Base-by-base conservation (phyloP, 352 stramenopile genomes). In the Pythium phragmitis region DNA sequence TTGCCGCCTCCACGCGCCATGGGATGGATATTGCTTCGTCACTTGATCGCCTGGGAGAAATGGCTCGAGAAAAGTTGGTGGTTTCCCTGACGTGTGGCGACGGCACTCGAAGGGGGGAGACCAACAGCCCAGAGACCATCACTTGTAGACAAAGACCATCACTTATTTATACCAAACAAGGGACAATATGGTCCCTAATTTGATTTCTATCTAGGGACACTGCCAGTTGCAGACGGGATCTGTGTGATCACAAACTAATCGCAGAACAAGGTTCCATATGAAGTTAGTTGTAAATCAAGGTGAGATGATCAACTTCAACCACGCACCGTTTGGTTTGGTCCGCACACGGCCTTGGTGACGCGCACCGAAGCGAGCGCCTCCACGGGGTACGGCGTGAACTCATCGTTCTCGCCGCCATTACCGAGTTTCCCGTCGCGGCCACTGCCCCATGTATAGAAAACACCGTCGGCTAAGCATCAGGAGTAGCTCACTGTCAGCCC, bases 391-490 rank as follows among this genome's bases (percentile, higher is more conserved):
- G 81, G 83, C 7, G 63, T 61, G 34, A 75, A 55, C 70, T 92
- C 83, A 42, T 89, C 81, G 1, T 90, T 70, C 21, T 74, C 70
- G 11, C 67, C 74, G 14, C 79, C 77, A 14, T 87, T 89, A 26
- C 85, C 85, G 7, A 94, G 76, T 54, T 89, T 89, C 37, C 85
- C 84, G 39, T 91, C 59, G 16, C 75, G 72, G 0, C 81, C 84
- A 36, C 70, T 77, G 39, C 85, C 85, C 85, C 85, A 94, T 49
- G 77, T 88, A 43, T 81, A 92, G 41, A 94, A 51, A 30, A 70
- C 65, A 4, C 85, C 85, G 26, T 90, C 80, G 34, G 61, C 82
- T 90, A 21, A 30, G 26, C 26, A 30, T 30, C 26, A 30, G 26
- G 26, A 30, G 26, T 30, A 30, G 26, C 26, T 30, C 26, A 30